A percentile compares a stretch with the other conserved stretches of the same genome.
Evolutionary conservation across 768 basidiomycete genomes (phyloP).

Genomic region (Roridomyces roridus): DNA sequence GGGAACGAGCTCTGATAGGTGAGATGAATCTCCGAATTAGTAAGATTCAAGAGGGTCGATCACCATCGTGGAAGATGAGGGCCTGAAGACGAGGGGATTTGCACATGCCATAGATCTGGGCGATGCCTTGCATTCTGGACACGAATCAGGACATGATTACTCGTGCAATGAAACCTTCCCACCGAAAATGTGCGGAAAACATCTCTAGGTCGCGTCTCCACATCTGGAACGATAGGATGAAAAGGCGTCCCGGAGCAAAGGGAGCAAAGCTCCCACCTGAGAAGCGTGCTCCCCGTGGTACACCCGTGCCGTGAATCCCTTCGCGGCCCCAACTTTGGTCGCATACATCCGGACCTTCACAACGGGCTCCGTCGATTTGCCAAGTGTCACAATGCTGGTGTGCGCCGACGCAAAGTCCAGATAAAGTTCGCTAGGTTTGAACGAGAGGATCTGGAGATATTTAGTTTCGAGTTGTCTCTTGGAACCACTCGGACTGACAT

Average conservation of each 20-base stretch:
- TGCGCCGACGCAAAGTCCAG: background rate
- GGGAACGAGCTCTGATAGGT: background rate
- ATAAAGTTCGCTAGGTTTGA: slow-evolving; percentile 6
- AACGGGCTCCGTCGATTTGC: no score
- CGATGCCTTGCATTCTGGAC: background rate
- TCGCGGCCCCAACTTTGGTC: background rate
- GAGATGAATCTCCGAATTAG: background rate
- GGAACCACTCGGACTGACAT: background rate
- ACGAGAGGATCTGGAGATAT: background rate
- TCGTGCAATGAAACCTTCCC: background rate
- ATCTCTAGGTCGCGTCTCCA: slow-evolving; percentile 2
- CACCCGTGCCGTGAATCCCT: background rate
- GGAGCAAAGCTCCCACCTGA: background rate
- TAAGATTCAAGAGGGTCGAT: background rate
- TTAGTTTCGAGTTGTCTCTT: background rate
- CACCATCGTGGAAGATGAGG: slow-evolving; percentile 8
- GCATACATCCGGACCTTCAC: background rate
- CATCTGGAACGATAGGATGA: background rate
- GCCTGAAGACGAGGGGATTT: background rate
- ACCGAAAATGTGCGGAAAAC: slow-evolving; percentile 6
- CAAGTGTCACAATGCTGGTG: background rate
- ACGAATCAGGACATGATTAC: background rate
- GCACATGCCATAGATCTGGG: slow-evolving; percentile 10
- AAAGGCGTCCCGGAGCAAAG: background rate
- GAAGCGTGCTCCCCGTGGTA: background rate